Conservation (phyloP, 257 asterid genomes). For the Petunia secreta region DNA sequence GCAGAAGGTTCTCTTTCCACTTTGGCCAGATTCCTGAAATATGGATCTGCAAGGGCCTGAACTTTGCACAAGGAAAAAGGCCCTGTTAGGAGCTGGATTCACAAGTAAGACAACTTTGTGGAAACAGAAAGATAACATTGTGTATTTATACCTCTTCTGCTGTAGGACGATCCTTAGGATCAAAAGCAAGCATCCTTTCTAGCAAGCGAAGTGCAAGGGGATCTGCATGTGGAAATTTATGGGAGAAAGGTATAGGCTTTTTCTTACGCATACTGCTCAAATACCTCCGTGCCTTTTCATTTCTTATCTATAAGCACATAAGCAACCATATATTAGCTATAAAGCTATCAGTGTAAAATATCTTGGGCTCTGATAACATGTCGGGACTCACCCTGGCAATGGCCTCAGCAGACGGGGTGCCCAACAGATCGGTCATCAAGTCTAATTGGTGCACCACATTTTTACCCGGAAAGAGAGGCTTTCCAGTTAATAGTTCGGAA, state of each 20-base stretch:
- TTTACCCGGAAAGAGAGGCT: slow-evolving; percentile 96
- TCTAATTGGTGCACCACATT: slow-evolving; percentile 97
- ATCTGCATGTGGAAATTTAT: slow-evolving; percentile 87
- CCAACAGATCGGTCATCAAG: slow-evolving; percentile 89
- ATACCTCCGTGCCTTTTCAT: slow-evolving; percentile 97
- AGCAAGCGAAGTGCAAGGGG: slow-evolving; percentile 85
- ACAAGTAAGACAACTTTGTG: background rate
- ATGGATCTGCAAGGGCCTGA: slow-evolving; percentile 99
- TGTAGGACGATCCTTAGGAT: slow-evolving; percentile 89
- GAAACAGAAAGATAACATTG: background rate
- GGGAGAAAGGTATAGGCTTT: slow-evolving; percentile 72
- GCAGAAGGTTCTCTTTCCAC: slow-evolving; percentile 98
- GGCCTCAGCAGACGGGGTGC: slow-evolving; percentile 91
- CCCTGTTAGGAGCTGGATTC: slow-evolving; percentile 24
- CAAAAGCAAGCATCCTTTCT: slow-evolving; percentile 96
- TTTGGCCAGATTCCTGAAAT: slow-evolving; percentile 91
- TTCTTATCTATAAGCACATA: slow-evolving; percentile 70
- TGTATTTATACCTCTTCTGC: slow-evolving; percentile 77
- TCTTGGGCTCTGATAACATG: background rate
- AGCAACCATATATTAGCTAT: slow-evolving; percentile 28
- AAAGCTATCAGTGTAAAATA: slow-evolving; percentile 20
- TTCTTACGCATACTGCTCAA: slow-evolving; percentile 97
- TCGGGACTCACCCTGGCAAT: slow-evolving; percentile 73
- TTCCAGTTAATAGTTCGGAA: slow-evolving; percentile 88
- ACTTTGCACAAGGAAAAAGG: background rate